Evolutionary conservation across 768 basidiomycete species (phyloP).

Genomic region (Calocybe cyanea): DNA sequence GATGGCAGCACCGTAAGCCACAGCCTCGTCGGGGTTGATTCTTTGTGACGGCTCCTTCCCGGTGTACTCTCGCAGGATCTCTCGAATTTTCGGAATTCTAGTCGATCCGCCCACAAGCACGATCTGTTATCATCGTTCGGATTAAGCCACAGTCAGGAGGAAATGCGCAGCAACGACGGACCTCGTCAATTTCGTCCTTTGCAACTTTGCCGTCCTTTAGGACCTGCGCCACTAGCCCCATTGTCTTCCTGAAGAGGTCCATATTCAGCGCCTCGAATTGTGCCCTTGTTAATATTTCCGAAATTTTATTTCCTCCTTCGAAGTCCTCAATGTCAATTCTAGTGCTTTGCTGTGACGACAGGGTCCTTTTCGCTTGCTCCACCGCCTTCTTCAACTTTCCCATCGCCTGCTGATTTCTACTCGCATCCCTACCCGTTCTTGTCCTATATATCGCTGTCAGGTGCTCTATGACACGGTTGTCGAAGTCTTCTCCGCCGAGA

Average conservation of each 20-base stretch:
- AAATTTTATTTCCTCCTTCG: slow-evolving; percentile 73
- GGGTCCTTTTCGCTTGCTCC: slow-evolving; percentile 71
- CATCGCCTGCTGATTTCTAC: slow-evolving; percentile 58
- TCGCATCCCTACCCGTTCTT: slow-evolving; percentile 62
- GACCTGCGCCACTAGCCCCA: slow-evolving; percentile 83
- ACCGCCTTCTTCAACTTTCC: slow-evolving; percentile 69
- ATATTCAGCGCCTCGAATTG: slow-evolving; percentile 86
- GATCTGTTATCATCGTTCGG: slow-evolving; percentile 22
- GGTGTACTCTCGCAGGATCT: slow-evolving; percentile 66
- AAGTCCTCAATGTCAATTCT: slow-evolving; percentile 67
- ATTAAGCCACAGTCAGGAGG: not conserved
- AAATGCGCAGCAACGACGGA: slow-evolving; percentile 12
- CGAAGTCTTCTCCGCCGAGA: slow-evolving; percentile 68
- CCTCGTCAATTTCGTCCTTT: slow-evolving; percentile 76
- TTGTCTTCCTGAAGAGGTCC: slow-evolving; percentile 79
- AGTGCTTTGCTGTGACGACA: slow-evolving; percentile 46
- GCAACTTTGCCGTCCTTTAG: slow-evolving; percentile 76
- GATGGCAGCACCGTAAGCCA: slow-evolving; percentile 70
- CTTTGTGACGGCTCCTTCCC: slow-evolving; percentile 62
- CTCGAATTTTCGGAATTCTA: slow-evolving; percentile 66
- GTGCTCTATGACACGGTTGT: slow-evolving; percentile 71
- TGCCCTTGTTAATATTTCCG: slow-evolving; percentile 74
- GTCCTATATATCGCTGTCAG: slow-evolving; percentile 66
- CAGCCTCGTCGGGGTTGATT: slow-evolving; percentile 74
- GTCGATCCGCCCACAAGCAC: slow-evolving; percentile 62